Evolutionary conservation across 768 basidiomycete species (phyloP).

Genomic region (Tylopilus intermedius): DNA sequence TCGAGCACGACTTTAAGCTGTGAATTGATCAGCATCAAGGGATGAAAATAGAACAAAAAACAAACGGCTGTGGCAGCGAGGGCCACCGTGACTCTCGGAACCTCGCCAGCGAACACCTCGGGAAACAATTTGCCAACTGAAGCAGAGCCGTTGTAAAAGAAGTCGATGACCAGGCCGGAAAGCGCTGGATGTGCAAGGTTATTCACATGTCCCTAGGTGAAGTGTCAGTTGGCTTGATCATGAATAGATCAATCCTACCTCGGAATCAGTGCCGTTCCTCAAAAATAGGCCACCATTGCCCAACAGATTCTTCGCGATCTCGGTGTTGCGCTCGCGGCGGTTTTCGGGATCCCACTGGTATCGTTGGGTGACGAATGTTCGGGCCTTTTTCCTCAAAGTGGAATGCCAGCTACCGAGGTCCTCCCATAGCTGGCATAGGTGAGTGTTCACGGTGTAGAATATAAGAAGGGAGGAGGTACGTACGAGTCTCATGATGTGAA

Average conservation of each 20-base stretch:
- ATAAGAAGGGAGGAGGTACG: no score
- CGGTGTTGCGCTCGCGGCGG: not conserved
- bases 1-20: not conserved
- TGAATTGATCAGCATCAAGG: not conserved
- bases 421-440: no score
- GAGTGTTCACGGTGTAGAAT: no score
- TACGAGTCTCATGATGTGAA: no score
- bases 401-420: no score
- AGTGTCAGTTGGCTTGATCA: not conserved
- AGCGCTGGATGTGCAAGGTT: not conserved
- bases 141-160: not conserved
- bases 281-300: not conserved
- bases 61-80: not conserved
- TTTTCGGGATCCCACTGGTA: not conserved
- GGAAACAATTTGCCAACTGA: not conserved
- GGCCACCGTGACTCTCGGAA: not conserved
- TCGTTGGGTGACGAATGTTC: not conserved
- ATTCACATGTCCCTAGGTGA: not conserved
- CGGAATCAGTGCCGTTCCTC: not conserved
- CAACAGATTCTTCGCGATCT: not conserved
- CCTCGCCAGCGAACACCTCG: not conserved
- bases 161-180: not conserved
- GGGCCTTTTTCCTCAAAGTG: no score
- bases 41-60: not conserved
- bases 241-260: not conserved